These are phyloP conservation scores for Beta macrorhiza DNA, from an alignment of 179 eudicot species.

Conservation along the genomic window DNA sequence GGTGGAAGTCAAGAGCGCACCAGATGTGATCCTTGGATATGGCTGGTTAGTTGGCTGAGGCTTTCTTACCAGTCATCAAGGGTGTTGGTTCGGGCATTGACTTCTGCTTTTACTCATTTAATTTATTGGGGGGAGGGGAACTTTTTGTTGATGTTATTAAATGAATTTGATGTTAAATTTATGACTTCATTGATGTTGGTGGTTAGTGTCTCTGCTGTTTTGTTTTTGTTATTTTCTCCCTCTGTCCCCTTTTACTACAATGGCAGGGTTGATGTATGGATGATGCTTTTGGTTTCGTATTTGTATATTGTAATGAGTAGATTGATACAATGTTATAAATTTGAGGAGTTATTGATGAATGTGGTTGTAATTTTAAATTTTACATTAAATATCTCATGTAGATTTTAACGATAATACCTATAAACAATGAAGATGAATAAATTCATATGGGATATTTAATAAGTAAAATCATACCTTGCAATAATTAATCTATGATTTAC, in stretches of 20 bases:
- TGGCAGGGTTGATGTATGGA: constrained; percentile 3
- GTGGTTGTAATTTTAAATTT: not conserved
- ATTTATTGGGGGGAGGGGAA: not conserved
- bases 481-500: no score
- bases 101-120: constrained; percentile 55
- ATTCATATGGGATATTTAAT: no score
- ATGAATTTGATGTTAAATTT: constrained; percentile 31
- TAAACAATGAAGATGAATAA: no score
- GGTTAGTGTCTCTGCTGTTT: constrained; percentile 21
- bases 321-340: not conserved
- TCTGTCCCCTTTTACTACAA: not conserved
- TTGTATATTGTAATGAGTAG: not conserved
- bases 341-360: not conserved
- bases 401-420: no score
- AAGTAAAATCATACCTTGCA: no score
- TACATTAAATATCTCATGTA: no score
- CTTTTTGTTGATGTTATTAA: constrained; percentile 18
- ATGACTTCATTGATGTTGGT: constrained; percentile 36
- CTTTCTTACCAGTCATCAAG: constrained; percentile 32
- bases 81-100: constrained; percentile 99
- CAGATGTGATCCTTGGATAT: constrained; percentile 57
- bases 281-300: not conserved
- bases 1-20: constrained; percentile 99
- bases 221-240: constrained; percentile 12
- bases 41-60: constrained; percentile 2